Evolutionary conservation across 2,329 filamentous ascomycete species (phyloP).

Genomic region (Orbilia javanica): DNA sequence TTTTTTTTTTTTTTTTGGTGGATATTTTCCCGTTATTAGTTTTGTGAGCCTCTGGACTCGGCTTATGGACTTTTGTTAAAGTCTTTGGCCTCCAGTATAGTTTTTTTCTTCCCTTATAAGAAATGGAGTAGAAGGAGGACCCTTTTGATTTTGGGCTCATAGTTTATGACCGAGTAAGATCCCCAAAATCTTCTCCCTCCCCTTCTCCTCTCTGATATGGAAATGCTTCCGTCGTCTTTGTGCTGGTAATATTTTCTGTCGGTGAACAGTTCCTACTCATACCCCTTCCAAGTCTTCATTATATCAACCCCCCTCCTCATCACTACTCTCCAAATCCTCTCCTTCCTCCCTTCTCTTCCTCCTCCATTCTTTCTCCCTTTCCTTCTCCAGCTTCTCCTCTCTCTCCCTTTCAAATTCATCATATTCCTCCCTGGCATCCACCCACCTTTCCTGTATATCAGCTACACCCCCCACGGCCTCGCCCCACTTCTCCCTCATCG

Average conservation of each 20-base stretch:
- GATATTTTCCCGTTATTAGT: no score
- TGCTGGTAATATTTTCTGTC: neutral
- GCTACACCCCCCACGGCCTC: constrained; percentile 82
- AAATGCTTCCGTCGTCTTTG: neutral
- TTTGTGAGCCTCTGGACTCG: neutral
- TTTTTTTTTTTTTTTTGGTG: no score
- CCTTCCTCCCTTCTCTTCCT: constrained; percentile 51
- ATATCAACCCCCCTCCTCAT: constrained; percentile 26
- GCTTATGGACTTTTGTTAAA: neutral
- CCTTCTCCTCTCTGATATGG: neutral
- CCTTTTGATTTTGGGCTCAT: neutral
- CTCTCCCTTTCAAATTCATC: constrained; percentile 79
- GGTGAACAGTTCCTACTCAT: neutral
- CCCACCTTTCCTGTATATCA: constrained; percentile 95
- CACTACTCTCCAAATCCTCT: constrained; percentile 47
- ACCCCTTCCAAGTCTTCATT: constrained; percentile 20
- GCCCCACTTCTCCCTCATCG: constrained; percentile 79
- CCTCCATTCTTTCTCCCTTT: constrained; percentile 59
- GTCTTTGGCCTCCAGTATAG: neutral
- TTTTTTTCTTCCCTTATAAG: neutral
- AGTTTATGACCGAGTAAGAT: neutral
- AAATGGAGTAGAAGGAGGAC: neutral
- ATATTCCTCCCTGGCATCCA: constrained; percentile 88
- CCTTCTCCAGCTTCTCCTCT: constrained; percentile 64
- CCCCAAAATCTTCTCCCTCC: neutral